Evolutionary conservation across 345 rosid species (phyloP).

Genomic region (Theobroma cacao): DNA sequence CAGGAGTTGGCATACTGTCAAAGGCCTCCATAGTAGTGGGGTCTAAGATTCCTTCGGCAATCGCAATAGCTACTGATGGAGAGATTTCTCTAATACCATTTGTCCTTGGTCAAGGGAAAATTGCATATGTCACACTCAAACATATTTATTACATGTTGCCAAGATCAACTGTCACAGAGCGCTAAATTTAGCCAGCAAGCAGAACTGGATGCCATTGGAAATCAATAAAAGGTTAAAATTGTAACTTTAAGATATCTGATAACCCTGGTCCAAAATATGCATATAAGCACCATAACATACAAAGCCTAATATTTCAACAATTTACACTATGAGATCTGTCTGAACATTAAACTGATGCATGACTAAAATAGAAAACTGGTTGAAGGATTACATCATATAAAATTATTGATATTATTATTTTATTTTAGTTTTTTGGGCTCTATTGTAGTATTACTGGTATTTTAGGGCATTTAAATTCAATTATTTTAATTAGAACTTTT

Average conservation of each 20-base stretch:
- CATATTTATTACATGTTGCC: neutral
- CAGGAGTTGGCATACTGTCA: slow-evolving; percentile 30
- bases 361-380: neutral
- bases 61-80: slow-evolving; percentile 64
- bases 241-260: neutral
- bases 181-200: neutral
- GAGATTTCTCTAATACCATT: slow-evolving; percentile 56
- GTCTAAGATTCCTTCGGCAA: slow-evolving; percentile 75
- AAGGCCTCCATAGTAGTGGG: slow-evolving; percentile 74
- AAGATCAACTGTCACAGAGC: neutral
- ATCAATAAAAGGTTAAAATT: neutral
- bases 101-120: slow-evolving; percentile 26
- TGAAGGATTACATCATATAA: neutral
- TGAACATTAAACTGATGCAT: neutral
- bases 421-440: neutral
- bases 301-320: neutral
- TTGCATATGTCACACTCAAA: neutral
- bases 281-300: neutral
- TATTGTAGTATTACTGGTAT: neutral
- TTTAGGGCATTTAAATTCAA: neutral
- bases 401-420: neutral
- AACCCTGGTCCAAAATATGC: neutral
- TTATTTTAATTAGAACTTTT: neutral
- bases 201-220: neutral
- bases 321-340: neutral